Percentiles rank a stretch among this genome's conserved stretches.
phyloP scores from a whole-genome alignment of 2,329 filamentous ascomycete genomes.

The Thermoascus crustaceus region DNA sequence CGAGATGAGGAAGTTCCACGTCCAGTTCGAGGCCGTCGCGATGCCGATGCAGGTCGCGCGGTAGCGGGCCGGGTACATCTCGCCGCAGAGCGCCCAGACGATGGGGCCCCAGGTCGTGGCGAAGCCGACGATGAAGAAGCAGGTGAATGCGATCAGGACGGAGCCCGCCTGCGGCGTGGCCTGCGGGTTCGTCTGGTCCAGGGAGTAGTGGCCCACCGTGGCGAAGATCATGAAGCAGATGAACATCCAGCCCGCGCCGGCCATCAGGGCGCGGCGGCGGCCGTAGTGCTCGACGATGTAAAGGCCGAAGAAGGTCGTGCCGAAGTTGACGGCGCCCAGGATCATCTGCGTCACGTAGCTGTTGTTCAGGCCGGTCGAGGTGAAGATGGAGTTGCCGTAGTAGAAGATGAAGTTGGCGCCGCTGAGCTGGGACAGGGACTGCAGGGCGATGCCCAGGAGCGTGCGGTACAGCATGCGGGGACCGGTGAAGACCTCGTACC shows the following conservation, averaged over 20 bases:
- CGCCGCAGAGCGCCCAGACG: slow-evolving; percentile 38
- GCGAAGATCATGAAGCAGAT: slow-evolving; percentile 56
- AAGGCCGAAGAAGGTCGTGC: slow-evolving; percentile 57
- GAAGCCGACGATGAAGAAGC: slow-evolving; percentile 67
- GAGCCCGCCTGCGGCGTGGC: slow-evolving; percentile 47
- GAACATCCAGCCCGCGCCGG: slow-evolving; percentile 61
- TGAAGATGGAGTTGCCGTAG: slow-evolving; percentile 54
- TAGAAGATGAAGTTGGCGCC: slow-evolving; percentile 46
- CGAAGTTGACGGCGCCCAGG: slow-evolving; percentile 60
- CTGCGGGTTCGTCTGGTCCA: slow-evolving; percentile 32
- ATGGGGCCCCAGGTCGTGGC: slow-evolving; percentile 63
- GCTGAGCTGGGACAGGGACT: slow-evolving; percentile 42
- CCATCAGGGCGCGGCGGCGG: slow-evolving; percentile 58
- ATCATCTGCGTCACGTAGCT: slow-evolving; percentile 62
- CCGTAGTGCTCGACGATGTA: slow-evolving; percentile 64
- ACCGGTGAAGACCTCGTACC: slow-evolving; percentile 40
- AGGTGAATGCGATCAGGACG: slow-evolving; percentile 64
- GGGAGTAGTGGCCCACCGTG: slow-evolving; percentile 45
- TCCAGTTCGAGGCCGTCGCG: slow-evolving; percentile 70
- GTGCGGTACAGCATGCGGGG: slow-evolving; percentile 42
- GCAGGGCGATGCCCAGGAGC: slow-evolving; percentile 37
- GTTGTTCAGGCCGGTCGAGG: slow-evolving; percentile 57
- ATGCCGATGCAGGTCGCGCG: slow-evolving; percentile 71
- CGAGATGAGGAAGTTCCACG: slow-evolving; percentile 64
- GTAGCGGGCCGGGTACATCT: slow-evolving; percentile 39